Conservation (phyloP, 1,284 basidiomycete genomes). For the Tetrapyrgos nigripes region DNA sequence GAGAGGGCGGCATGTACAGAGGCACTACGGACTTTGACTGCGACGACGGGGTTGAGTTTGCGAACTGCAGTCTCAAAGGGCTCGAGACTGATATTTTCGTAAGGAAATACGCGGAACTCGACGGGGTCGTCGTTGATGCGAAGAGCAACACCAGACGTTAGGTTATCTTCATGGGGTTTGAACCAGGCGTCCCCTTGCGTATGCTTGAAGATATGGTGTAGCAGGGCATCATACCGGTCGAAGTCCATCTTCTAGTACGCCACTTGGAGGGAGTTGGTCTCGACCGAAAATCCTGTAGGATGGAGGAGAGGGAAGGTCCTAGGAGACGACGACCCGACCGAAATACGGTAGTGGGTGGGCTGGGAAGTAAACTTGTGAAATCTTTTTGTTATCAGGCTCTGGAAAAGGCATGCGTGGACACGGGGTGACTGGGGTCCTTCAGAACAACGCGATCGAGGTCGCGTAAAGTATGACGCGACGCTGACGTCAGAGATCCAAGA, state of each 20-base stretch:
- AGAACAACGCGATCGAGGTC: too few relatives aligned
- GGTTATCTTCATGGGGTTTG: conserved; percentile 69
- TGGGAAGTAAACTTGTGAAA: too few relatives aligned
- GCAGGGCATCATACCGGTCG: conserved; percentile 58
- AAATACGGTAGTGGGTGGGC: too few relatives aligned
- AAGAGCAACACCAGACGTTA: conserved; percentile 71
- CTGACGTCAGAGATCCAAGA: too few relatives aligned
- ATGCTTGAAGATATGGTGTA: conserved; percentile 58
- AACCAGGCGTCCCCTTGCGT: conserved; percentile 81
- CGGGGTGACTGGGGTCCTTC: too few relatives aligned
- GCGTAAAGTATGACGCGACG: too few relatives aligned
- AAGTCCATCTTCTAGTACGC: conserved; percentile 47
- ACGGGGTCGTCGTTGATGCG: conserved; percentile 54
- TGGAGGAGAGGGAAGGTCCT: neutral
- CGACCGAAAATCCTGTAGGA: conserved; percentile 20
- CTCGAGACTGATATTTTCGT: conserved; percentile 70
- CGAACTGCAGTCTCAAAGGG: conserved; percentile 78
- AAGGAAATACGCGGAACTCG: conserved; percentile 76
- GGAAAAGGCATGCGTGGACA: too few relatives aligned
- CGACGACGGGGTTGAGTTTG: conserved; percentile 80
- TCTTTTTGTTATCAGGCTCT: too few relatives aligned
- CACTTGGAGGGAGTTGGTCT: too few relatives aligned
- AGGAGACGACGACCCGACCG: too few relatives aligned
- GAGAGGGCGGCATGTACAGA: conserved; percentile 84
- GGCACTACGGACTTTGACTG: conserved; percentile 81